These are phyloP conservation scores for Macrophomina phaseolina DNA, from an alignment of 2,329 filamentous ascomycete genomes.

Conservation along the genomic window DNA sequence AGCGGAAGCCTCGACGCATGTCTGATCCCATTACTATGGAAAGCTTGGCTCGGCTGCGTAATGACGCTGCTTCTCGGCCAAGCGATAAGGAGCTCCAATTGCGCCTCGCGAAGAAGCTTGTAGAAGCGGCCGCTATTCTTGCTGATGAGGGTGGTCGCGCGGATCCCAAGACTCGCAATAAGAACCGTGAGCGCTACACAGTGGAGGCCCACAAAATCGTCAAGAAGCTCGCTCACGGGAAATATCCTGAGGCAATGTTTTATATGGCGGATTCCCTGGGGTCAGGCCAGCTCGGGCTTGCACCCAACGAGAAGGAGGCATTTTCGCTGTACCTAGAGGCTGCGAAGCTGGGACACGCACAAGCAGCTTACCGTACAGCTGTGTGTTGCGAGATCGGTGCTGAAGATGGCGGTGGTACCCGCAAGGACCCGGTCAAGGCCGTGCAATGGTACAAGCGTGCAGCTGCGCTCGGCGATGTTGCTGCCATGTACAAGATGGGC, in stretches of 20 bases:
- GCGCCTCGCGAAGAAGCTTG: constrained; percentile 77
- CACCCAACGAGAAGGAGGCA: constrained; percentile 87
- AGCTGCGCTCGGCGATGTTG: constrained; percentile 84
- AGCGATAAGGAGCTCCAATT: constrained; percentile 75
- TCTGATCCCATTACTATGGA: constrained; percentile 71
- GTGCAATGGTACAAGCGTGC: constrained; percentile 98
- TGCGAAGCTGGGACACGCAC: constrained; percentile 84
- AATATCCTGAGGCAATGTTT: constrained; percentile 89
- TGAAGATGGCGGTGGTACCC: constrained; percentile 91
- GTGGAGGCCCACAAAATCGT: constrained; percentile 87
- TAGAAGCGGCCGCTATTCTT: constrained; percentile 82
- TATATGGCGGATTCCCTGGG: constrained; percentile 89
- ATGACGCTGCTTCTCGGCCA: constrained; percentile 71
- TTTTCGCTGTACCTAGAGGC: constrained; percentile 93
- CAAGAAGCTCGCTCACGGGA: constrained; percentile 79
- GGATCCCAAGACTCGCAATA: constrained; percentile 67
- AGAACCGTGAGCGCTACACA: constrained; percentile 80
- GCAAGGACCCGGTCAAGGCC: constrained; percentile 88
- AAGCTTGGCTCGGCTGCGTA: constrained; percentile 77
- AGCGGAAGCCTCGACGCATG: constrained; percentile 32
- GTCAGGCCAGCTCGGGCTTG: constrained; percentile 76
- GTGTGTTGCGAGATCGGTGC: constrained; percentile 97
- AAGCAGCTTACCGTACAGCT: constrained; percentile 89
- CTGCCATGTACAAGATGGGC: constrained; percentile 98
- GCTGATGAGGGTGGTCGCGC: constrained; percentile 76